Evolutionary conservation across 495 filamentous ascomycete species (phyloP).

Genomic region (Mytilinidion resinicola): DNA sequence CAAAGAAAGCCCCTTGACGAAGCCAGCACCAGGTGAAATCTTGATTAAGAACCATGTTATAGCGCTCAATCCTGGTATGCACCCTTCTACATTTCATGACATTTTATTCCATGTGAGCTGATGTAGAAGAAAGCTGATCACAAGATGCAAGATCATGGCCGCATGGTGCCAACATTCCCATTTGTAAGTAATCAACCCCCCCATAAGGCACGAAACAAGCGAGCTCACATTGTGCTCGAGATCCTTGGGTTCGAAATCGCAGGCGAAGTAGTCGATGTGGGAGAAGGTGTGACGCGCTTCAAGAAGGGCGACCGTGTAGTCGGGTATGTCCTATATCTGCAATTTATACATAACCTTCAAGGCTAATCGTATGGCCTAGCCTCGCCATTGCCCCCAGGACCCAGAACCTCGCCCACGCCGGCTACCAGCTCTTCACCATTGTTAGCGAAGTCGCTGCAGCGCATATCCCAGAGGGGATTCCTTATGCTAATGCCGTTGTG

Average conservation of each 20-base stretch:
- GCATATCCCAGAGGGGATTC: constrained; percentile 39
- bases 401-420: constrained; percentile 7
- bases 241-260: constrained; percentile 31
- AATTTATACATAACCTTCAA: background rate
- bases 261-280: constrained; percentile 31
- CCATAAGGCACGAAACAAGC: background rate
- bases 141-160: constrained; percentile 5
- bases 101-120: background rate
- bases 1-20: background rate
- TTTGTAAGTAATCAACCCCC: background rate
- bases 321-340: constrained; percentile 14
- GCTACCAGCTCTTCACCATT: constrained; percentile 19
- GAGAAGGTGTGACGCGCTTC: constrained; percentile 26
- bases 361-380: background rate
- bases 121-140: background rate
- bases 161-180: constrained; percentile 3
- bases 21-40: constrained; percentile 9
- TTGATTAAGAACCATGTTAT: constrained; percentile 17
- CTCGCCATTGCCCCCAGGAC: background rate
- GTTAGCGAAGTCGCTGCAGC: constrained; percentile 21
- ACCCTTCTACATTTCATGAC: background rate
- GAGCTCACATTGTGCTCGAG: background rate
- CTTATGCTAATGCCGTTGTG: constrained; percentile 41
- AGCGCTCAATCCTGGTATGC: constrained; percentile 16
- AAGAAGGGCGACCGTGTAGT: constrained; percentile 30